Evolutionary conservation across 106 monocot genomes (phyloP).

Genomic region (Chionographis japonica): DNA sequence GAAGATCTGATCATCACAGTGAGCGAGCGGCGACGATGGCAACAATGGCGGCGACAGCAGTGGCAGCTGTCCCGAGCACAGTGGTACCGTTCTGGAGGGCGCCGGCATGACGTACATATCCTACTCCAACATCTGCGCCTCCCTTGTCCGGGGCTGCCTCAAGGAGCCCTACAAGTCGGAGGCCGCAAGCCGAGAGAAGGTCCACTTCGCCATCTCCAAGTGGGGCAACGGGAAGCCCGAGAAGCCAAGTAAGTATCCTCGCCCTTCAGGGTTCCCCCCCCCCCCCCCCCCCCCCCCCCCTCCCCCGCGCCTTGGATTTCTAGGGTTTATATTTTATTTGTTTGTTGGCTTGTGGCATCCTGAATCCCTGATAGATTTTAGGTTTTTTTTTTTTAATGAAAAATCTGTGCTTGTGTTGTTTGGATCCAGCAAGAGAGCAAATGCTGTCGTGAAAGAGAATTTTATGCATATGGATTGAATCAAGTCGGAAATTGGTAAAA

Average conservation of each 20-base stretch:
- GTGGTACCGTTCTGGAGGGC: conserved; percentile 94
- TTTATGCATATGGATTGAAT: too few relatives aligned
- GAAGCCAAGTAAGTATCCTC: conserved; percentile 59
- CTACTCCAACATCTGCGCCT: conserved; percentile 95
- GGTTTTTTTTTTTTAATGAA: too few relatives aligned
- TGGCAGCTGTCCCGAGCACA: conserved; percentile 17
- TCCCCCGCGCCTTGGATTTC: too few relatives aligned
- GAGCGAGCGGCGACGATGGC: conserved; percentile 1
- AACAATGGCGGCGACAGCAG: conserved; percentile 8
- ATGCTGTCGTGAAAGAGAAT: too few relatives aligned
- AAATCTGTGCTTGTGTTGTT: too few relatives aligned
- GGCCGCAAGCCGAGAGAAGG: conserved; percentile 82
- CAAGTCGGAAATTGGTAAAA: too few relatives aligned
- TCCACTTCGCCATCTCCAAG: conserved; percentile 85
- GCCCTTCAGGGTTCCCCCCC: neutral
- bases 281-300: too few relatives aligned
- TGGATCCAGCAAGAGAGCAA: too few relatives aligned
- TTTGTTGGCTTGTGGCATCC: too few relatives aligned
- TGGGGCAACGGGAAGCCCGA: conserved; percentile 80
- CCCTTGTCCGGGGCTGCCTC: conserved; percentile 78
- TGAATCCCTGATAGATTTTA: too few relatives aligned
- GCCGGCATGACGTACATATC: conserved; percentile 94
- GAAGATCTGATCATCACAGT: neutral
- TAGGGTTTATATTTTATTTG: too few relatives aligned
- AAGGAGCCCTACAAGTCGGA: conserved; percentile 91